Base-by-base conservation (phyloP, 371 early-diverging fungal species). In the Mortierella sp. region DNA sequence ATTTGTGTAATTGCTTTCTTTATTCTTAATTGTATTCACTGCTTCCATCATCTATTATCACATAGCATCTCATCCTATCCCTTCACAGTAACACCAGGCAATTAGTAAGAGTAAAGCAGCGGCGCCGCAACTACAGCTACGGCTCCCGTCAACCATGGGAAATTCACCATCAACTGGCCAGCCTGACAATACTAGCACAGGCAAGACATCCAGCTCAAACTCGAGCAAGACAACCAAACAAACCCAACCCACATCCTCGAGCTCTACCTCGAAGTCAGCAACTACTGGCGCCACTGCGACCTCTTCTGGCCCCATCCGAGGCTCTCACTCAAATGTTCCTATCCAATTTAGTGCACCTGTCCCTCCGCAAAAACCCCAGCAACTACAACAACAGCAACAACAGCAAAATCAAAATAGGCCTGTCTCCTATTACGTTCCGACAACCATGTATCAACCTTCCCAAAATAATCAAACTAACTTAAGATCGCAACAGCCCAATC, bases 321-420 rank as follows among this genome's bases (percentile, higher is more conserved):
- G 79, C n/a, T 13, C 66, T 1, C 70, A 69, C 35, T 70, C 73
- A 23, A 73, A 70, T 53, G 61, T 79, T 9, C 73, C 79, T 51
- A 79, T 79, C 58, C 68, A 57, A 2, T 53, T 72, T 2, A 10
- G 62, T 32, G 53, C 43, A 13, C 43, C 34, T 17, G 19, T 60
- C 32, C 28, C 56, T 9, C 51, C 35, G 6, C 35, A n/a, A 28
- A 23, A 6, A 2, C 58, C 31, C 45, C 67, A 13, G 49, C 45
- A 49, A 31, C 57, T 3, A 57, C 43, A 13, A 13, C 32, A n/a
- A 51, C 54, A 37, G 59, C 49, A 37, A 32, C 64, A 43, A 22
- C 64, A 64, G 15, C 59, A 56, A 43, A 53, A 3, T 28, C 69
- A 17, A 7, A 61, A 2, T 49, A 49, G 69, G 29, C 57, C 56